Evolutionary conservation across 2,329 filamentous ascomycete species (phyloP).

Genomic region (Ophiostoma pallidulum): DNA sequence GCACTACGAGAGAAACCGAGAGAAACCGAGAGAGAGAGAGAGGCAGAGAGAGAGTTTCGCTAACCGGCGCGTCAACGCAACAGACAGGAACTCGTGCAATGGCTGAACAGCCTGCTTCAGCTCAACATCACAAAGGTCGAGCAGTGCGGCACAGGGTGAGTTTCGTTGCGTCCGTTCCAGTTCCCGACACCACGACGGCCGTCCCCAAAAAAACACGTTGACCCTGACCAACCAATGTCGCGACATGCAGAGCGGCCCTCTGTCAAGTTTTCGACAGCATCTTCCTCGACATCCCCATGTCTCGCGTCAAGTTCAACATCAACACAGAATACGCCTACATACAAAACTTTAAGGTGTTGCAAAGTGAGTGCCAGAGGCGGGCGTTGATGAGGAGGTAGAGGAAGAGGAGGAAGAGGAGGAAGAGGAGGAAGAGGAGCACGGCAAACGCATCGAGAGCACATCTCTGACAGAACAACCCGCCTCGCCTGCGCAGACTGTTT

Average conservation of each 20-base stretch:
- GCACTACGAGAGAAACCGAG: background rate
- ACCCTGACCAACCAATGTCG: too few relatives aligned
- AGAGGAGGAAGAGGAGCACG: background rate
- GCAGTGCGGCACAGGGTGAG: constrained; percentile 30
- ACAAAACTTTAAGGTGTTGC: constrained; percentile 95
- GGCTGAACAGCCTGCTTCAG: constrained; percentile 96
- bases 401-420: background rate
- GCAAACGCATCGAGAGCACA: background rate
- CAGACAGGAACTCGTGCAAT: constrained; percentile 92
- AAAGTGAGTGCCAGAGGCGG: constrained; percentile 54
- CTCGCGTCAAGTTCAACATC: constrained; percentile 94
- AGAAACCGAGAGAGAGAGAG: background rate
- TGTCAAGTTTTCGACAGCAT: constrained; percentile 99
- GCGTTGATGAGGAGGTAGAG: too few relatives aligned
- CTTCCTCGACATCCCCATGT: constrained; percentile 91
- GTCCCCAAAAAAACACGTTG: too few relatives aligned
- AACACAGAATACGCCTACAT: constrained; percentile 96
- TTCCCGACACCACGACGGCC: too few relatives aligned
- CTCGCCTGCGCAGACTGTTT: constrained; percentile 56
- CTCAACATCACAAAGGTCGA: constrained; percentile 98
- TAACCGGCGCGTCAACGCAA: background rate
- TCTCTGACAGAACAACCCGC: background rate
- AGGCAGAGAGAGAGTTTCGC: background rate
- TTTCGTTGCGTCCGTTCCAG: too few relatives aligned
- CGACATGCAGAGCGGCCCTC: constrained; percentile 66